Evolutionary conservation across 2,329 filamentous ascomycete genomes (phyloP).

Genomic region (Diaporthe capsici): DNA sequence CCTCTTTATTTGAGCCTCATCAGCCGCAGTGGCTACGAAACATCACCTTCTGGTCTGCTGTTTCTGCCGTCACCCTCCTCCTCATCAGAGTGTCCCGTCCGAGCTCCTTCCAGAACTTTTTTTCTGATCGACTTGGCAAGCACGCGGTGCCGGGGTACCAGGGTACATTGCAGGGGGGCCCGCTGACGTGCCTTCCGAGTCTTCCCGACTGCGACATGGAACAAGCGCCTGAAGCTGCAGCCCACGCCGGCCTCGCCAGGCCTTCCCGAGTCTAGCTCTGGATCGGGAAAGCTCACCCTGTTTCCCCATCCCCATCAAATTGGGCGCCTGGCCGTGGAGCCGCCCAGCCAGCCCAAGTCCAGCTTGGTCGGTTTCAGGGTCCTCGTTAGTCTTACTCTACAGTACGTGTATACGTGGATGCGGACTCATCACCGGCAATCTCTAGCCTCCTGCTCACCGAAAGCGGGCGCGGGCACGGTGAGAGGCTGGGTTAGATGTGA

Average conservation of each 20-base stretch:
- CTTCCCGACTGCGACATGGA: slow-evolving; percentile 27
- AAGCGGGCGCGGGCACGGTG: slow-evolving; percentile 4
- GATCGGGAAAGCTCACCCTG: slow-evolving; percentile 18
- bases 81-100: background rate
- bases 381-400: background rate
- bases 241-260: slow-evolving; percentile 20
- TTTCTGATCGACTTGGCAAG: slow-evolving; percentile 28
- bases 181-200: slow-evolving; percentile 26
- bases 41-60: slow-evolving; percentile 28
- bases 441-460: slow-evolving; percentile 13
- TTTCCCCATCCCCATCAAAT: slow-evolving; percentile 25
- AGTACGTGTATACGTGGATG: background rate
- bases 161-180: slow-evolving; percentile 8
- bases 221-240: slow-evolving; percentile 16
- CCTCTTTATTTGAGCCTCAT: slow-evolving; percentile 17
- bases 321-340: slow-evolving; percentile 22
- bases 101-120: slow-evolving; percentile 35
- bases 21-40: slow-evolving; percentile 1
- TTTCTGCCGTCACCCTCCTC: slow-evolving; percentile 28
- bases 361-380: slow-evolving; percentile 29
- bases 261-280: slow-evolving; percentile 32
- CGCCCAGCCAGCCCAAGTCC: slow-evolving; percentile 23
- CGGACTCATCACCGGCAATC: slow-evolving; percentile 23
- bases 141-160: slow-evolving; percentile 17
- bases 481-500: slow-evolving; percentile 6